Conservation (phyloP, 2,329 filamentous ascomycete species). For the Pseudogymnoascus sp. region DNA sequence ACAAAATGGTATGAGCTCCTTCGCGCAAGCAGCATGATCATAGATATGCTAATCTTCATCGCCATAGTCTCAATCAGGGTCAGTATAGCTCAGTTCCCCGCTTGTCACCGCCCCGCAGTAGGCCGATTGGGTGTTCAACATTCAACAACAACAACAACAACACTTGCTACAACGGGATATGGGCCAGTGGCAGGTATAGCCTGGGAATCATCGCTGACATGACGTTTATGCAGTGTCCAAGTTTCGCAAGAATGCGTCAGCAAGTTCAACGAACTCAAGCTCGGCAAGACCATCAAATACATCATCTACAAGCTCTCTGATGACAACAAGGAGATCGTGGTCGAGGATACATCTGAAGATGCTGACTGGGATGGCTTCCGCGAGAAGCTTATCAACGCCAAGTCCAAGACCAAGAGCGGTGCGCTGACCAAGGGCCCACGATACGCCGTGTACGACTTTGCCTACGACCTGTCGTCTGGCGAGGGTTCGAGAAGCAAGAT, state of each 20-base stretch:
- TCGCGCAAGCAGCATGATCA: not conserved
- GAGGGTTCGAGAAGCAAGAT: conserved; percentile 76
- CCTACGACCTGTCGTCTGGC: conserved; percentile 64
- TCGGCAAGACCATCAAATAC: conserved; percentile 74
- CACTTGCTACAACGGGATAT: not conserved
- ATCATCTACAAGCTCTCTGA: conserved; percentile 85
- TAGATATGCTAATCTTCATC: not conserved
- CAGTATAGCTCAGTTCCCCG: conserved; percentile 34
- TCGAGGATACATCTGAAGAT: conserved; percentile 64
- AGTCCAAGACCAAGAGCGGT: conserved; percentile 63
- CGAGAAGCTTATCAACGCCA: conserved; percentile 66
- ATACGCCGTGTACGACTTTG: conserved; percentile 80
- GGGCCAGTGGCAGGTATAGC: no score
- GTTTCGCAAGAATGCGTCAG: conserved; percentile 65
- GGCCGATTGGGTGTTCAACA: not conserved
- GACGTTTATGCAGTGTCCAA: conserved; percentile 49
- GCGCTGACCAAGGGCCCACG: conserved; percentile 60
- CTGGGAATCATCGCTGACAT: not conserved
- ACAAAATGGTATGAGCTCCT: not conserved
- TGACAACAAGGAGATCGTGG: conserved; percentile 73
- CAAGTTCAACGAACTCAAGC: conserved; percentile 74
- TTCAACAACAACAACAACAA: conserved; percentile 3
- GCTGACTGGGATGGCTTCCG: conserved; percentile 67
- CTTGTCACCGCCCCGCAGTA: conserved; percentile 15
- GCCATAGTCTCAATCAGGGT: conserved; percentile 61